Conservation (phyloP, 441 rosid species). For the Pelargonium australe region DNA sequence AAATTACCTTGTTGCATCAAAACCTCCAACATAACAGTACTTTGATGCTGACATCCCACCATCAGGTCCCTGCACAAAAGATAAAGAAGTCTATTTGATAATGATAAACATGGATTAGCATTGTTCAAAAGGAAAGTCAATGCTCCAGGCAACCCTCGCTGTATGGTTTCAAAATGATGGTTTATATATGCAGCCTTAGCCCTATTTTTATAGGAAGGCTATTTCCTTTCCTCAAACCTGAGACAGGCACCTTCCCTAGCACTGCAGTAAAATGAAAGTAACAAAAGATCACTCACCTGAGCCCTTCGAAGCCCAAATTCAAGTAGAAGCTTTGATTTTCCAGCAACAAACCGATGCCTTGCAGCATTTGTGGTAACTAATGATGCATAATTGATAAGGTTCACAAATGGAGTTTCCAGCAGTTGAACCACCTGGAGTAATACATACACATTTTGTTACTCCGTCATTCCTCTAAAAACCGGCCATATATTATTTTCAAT, state of each 20-base stretch:
- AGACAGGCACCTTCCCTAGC: no score
- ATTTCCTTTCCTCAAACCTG: no score
- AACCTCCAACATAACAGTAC: constrained; percentile 93
- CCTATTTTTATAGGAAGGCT: no score
- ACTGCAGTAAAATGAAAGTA: constrained; percentile 5
- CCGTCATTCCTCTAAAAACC: not conserved
- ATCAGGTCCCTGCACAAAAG: constrained; percentile 76
- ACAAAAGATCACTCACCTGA: constrained; percentile 46
- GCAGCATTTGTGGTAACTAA: constrained; percentile 88
- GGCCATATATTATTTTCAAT: not conserved
- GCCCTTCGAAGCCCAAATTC: constrained; percentile 95
- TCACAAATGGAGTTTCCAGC: constrained; percentile 83
- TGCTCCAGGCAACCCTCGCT: no score
- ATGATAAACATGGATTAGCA: constrained; percentile 15
- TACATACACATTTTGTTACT: not conserved
- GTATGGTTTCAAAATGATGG: no score
- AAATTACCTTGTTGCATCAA: constrained; percentile 89
- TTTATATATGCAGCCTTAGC: no score
- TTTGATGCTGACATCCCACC: constrained; percentile 91
- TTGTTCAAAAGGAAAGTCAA: not conserved
- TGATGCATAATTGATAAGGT: constrained; percentile 84
- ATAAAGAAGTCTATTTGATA: constrained; percentile 15
- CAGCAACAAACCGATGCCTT: constrained; percentile 84
- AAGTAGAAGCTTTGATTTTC: constrained; percentile 62
- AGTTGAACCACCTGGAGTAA: constrained; percentile 67